Base-by-base conservation (phyloP, 139 green algal species). In the Chlorella sorokiniana region DNA sequence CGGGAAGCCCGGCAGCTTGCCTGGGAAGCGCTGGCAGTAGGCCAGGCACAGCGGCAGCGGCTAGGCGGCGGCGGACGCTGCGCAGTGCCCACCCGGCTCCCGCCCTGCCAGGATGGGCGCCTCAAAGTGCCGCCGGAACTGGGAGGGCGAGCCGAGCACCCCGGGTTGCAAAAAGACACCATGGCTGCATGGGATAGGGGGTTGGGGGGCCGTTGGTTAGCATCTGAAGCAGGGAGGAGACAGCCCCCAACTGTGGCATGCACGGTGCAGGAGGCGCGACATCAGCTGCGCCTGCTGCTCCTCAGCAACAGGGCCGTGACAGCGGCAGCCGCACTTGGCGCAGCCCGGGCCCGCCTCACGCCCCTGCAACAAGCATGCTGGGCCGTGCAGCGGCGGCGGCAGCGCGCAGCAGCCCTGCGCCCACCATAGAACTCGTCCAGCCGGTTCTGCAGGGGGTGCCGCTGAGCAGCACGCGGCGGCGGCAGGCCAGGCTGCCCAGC, bases 111-210 rank as follows among this genome's bases (percentile, higher is more conserved):
- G 85, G 74, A 98, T 95, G 65, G 93, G 94, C 18, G 44, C 62
- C 84, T 96, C 93, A 87, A 88, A 97, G 72, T 92, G 71, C 33
- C 85, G 84, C 41, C 93, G 83, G 88, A 99, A 99, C 68, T 94
- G 70, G 9, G 87, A 51, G 0, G 91, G 88, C 1, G 86, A 92
- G 42, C 96, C 96, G 65, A 99, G 87, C 37, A 98, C 88, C 6
- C 93, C 0, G 97, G 97, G 87, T 99, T 99, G 87, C 89, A 95
- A 78, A 99, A 99, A 84, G 94, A 92, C 0, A 99, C 95, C 97
- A 99, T 99, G 70, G 96, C 92, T 83, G 78, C 65, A 29, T 14
- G 37, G 27, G 18, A n/a, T 29, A 65, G 56, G 6, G 56, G 16
- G 56, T 65, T 65, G 16, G 6, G 6, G 22, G 56, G 29, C 23